Percentiles rank a stretch among this genome's conserved stretches.
Evolutionary conservation across 2,329 filamentous ascomycete species (phyloP).

Genomic region (Claviceps humidiphila): DNA sequence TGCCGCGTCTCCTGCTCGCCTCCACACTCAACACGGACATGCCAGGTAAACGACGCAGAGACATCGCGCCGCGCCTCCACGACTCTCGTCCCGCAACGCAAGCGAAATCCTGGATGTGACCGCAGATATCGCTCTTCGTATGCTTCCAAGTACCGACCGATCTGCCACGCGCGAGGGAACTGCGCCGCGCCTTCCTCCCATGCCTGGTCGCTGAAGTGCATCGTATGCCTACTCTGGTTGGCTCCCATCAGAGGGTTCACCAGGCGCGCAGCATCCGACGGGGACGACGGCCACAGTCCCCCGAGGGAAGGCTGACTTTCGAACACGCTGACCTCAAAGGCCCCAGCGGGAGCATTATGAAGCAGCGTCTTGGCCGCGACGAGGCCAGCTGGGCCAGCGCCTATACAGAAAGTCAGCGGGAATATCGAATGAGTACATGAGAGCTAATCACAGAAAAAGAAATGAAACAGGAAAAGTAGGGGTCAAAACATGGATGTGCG

Average conservation of each 20-base stretch:
- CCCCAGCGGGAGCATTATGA: slow-evolving; percentile 36
- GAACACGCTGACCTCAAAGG: slow-evolving; percentile 57
- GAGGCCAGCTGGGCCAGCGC: slow-evolving; percentile 55
- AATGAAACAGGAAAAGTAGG: neutral
- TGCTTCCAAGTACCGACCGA: slow-evolving; percentile 56
- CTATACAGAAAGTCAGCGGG: slow-evolving; percentile 22
- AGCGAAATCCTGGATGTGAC: slow-evolving; percentile 22
- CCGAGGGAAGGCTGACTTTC: slow-evolving; percentile 54
- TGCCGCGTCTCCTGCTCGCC: slow-evolving; percentile 27
- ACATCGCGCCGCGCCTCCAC: slow-evolving; percentile 21
- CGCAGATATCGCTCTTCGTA: slow-evolving; percentile 49
- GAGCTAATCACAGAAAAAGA: no score
- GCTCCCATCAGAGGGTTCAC: slow-evolving; percentile 55
- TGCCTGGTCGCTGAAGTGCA: slow-evolving; percentile 58
- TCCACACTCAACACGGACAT: slow-evolving; percentile 23
- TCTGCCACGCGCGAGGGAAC: slow-evolving; percentile 65
- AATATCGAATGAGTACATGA: no score
- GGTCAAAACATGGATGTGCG: neutral
- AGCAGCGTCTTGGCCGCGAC: slow-evolving; percentile 62
- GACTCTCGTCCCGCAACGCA: slow-evolving; percentile 38
- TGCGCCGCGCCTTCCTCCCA: slow-evolving; percentile 50
- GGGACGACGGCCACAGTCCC: slow-evolving; percentile 59
- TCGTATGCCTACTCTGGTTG: slow-evolving; percentile 67
- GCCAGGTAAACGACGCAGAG: slow-evolving; percentile 24
- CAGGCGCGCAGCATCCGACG: slow-evolving; percentile 33